Conservation (phyloP, 2,329 filamentous ascomycete species). For the Monosporascus ibericus region DNA sequence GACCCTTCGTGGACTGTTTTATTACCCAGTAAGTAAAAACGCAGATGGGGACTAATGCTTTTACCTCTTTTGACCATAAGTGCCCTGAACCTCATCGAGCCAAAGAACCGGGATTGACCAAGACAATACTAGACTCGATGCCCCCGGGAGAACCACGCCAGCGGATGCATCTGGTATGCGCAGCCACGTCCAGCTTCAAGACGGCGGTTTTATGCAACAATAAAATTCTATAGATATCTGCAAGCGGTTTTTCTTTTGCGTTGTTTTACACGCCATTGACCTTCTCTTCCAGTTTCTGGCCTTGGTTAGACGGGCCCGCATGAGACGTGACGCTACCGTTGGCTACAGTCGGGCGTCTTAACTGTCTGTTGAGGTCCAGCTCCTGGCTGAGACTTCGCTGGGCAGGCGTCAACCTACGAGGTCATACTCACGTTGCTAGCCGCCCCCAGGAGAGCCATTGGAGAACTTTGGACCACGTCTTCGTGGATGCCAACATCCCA, state of each 20-base stretch:
- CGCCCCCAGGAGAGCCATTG: constrained; percentile 79
- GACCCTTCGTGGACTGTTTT: no score
- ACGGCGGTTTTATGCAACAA: no score
- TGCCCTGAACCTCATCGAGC: background rate
- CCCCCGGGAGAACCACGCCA: background rate
- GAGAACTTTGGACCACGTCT: constrained; percentile 83
- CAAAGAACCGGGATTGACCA: background rate
- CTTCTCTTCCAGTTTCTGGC: constrained; percentile 33
- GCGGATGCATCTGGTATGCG: background rate
- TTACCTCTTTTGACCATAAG: background rate
- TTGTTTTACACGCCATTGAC: constrained; percentile 23
- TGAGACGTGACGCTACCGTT: constrained; percentile 15
- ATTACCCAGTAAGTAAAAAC: background rate
- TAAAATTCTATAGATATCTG: background rate
- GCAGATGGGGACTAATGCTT: background rate
- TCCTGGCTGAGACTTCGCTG: constrained; percentile 40
- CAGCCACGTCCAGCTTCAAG: no score
- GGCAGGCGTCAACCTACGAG: constrained; percentile 14
- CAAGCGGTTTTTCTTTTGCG: background rate
- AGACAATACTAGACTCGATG: background rate
- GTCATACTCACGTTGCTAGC: constrained; percentile 69
- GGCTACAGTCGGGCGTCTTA: constrained; percentile 10
- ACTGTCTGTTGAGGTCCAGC: constrained; percentile 25
- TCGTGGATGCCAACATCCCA: constrained; percentile 92
- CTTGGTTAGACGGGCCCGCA: constrained; percentile 21